A percentile compares a stretch with the other conserved stretches of the same genome.
These are phyloP conservation scores for Dendrobium nobile DNA, from an alignment of 106 monocot species.

Conservation along the genomic window DNA sequence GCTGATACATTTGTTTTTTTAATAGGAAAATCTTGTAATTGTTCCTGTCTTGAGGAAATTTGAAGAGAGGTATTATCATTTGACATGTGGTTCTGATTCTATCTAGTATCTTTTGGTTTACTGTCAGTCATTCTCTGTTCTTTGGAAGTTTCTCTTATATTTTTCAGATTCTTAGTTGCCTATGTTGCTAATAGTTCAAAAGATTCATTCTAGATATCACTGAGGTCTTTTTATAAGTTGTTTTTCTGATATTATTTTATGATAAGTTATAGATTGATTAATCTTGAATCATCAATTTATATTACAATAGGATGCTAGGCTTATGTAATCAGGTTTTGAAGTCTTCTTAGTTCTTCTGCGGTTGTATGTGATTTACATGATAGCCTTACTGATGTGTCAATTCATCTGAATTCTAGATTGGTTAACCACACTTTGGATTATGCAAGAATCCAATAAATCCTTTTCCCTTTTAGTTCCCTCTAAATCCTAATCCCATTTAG, in stretches of 20 bases:
- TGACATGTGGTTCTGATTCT: not conserved
- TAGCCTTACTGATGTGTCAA: not conserved
- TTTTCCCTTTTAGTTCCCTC: too few species aligned
- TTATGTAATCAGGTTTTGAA: too few species aligned
- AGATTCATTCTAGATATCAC: not conserved
- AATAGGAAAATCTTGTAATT: slow-evolving; percentile 28
- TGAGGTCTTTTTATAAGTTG: not conserved
- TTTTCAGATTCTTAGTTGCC: not conserved
- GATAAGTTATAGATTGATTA: not conserved
- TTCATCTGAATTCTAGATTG: not conserved
- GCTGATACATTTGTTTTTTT: slow-evolving; percentile 5
- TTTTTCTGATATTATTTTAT: not conserved
- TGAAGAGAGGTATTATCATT: slow-evolving; percentile 31
- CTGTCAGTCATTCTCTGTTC: not conserved
- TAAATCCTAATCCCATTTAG: too few species aligned
- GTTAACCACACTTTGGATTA: not conserved
- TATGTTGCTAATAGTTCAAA: not conserved
- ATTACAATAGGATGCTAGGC: too few species aligned
- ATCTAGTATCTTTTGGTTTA: not conserved
- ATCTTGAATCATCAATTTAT: not conserved
- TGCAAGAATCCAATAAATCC: not conserved
- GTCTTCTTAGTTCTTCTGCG: too few species aligned
- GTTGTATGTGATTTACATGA: not conserved
- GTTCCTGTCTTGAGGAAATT: slow-evolving; percentile 15
- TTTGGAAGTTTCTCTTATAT: not conserved